These are phyloP conservation scores for Athelia sp. DNA, from an alignment of 1,284 basidiomycete genomes.

Conservation along the genomic window DNA sequence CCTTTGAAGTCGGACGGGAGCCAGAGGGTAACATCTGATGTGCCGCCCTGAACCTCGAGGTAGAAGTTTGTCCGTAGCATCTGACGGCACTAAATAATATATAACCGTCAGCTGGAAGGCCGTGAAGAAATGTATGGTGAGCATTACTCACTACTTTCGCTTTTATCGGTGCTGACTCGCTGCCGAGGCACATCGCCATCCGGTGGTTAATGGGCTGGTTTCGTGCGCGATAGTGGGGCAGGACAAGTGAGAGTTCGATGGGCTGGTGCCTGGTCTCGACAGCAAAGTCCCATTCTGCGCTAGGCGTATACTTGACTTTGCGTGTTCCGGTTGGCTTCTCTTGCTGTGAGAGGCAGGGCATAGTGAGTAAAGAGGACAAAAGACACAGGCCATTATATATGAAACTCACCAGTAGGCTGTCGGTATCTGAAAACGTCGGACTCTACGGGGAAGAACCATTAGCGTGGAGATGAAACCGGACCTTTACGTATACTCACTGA, in stretches of 20 bases:
- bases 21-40: slow-evolving; percentile 64
- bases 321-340: slow-evolving; percentile 33
- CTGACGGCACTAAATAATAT: slow-evolving; percentile 60
- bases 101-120: background rate
- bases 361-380: slow-evolving; percentile 9
- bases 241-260: slow-evolving; percentile 59
- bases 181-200: slow-evolving; percentile 60
- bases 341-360: slow-evolving; percentile 1
- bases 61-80: slow-evolving; percentile 58
- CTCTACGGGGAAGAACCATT: background rate
- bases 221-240: slow-evolving; percentile 72
- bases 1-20: slow-evolving; percentile 74
- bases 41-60: slow-evolving; percentile 55
- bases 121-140: background rate
- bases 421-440: background rate
- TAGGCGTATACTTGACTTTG: slow-evolving; percentile 51
- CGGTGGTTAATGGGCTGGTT: slow-evolving; percentile 65
- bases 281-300: slow-evolving; percentile 59
- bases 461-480: no score
- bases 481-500: no score
- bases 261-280: slow-evolving; percentile 44
- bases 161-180: slow-evolving; percentile 49
- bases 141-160: slow-evolving; percentile 60
- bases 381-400: slow-evolving; percentile 2
- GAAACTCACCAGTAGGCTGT: background rate